Evolutionary conservation across 768 basidiomycete species (phyloP).

Genomic region (Galerina marginata): DNA sequence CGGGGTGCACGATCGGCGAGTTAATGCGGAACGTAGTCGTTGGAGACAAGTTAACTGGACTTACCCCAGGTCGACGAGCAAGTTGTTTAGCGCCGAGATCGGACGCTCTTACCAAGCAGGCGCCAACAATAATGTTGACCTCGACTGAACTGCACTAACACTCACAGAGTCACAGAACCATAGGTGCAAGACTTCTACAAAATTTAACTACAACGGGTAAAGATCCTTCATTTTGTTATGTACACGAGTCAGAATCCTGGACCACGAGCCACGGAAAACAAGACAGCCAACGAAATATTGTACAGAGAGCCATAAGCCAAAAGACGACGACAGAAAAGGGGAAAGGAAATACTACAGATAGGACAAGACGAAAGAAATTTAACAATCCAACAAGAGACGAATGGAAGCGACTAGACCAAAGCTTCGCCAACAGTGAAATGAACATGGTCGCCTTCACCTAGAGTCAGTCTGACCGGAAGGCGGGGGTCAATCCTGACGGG

Average conservation of each 20-base stretch:
- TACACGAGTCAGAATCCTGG: constrained; percentile 2
- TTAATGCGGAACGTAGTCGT: too few species aligned
- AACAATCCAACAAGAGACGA: not conserved
- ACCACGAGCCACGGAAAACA: not conserved
- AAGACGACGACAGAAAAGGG: constrained; percentile 7
- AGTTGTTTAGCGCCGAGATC: not conserved
- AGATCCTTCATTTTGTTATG: constrained; percentile 1
- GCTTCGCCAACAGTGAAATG: constrained; percentile 62
- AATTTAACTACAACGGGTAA: not conserved
- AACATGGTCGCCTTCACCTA: constrained; percentile 84
- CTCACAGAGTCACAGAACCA: too few species aligned
- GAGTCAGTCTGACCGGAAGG: constrained; percentile 76
- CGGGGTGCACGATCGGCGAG: too few species aligned
- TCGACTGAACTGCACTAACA: too few species aligned
- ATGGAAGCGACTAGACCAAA: constrained; percentile 34
- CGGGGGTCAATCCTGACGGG: constrained; percentile 85
- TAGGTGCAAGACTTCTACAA: not conserved
- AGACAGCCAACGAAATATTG: constrained; percentile 16
- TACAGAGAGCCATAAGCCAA: constrained; percentile 18
- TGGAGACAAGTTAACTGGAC: too few species aligned
- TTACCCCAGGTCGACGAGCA: too few species aligned
- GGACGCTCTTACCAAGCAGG: not conserved
- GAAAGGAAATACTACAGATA: constrained; percentile 4
- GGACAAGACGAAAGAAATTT: constrained; percentile 1
- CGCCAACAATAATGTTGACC: not conserved